Percentiles rank a stretch among this genome's conserved stretches.
Evolutionary conservation across 352 stramenopile species (phyloP).

Genomic region (Chrysophaeum taylorii): DNA sequence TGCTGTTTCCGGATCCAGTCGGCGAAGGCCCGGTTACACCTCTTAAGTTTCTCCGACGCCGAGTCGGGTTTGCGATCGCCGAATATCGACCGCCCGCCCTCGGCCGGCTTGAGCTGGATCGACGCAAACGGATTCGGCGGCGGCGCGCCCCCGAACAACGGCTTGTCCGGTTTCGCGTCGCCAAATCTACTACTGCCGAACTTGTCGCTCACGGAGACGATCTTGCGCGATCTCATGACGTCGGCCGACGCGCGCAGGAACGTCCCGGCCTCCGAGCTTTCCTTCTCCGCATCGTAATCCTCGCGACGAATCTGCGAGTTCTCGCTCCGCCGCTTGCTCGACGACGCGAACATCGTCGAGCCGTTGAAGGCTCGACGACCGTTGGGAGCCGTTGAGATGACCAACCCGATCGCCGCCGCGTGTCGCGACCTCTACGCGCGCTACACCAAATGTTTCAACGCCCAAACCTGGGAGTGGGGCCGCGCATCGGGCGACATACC

Average conservation of each 20-base stretch:
- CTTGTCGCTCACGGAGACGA: neutral
- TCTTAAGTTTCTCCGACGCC: neutral
- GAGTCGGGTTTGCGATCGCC: neutral
- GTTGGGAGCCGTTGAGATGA: no score
- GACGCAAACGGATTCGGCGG: neutral
- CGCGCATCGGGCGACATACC: no score
- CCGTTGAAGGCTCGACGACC: no score
- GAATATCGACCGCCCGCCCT: neutral
- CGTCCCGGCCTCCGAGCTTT: neutral
- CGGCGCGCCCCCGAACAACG: neutral
- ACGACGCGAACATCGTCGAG: no score
- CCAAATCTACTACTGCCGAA: neutral
- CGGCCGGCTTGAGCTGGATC: neutral
- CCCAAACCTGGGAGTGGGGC: no score
- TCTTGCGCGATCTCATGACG: neutral
- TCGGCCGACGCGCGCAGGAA: neutral
- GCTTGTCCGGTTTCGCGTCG: neutral
- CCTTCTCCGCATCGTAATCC: neutral
- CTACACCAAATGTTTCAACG: no score
- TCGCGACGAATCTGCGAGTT: neutral
- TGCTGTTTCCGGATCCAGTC: neutral
- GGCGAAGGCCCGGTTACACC: slow-evolving; percentile 5
- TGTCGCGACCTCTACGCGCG: no score
- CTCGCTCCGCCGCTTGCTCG: neutral
- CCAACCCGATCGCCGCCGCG: no score